Conservation (phyloP, 2,329 filamentous ascomycete genomes). For the Clarireedia paspali region DNA sequence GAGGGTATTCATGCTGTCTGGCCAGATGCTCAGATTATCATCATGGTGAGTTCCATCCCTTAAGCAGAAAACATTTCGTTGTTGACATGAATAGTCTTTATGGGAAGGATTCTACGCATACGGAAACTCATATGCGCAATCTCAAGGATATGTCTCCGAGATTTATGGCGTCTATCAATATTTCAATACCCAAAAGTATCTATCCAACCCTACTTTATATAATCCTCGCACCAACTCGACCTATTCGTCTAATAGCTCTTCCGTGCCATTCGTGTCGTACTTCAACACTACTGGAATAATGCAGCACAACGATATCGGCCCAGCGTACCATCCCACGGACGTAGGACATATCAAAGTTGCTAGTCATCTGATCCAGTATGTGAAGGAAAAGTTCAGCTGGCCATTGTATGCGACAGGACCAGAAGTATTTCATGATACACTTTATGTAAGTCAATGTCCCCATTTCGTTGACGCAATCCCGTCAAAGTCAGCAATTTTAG, state of each 20-base stretch:
- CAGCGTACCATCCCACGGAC: conserved; percentile 52
- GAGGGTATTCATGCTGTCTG: conserved; percentile 40
- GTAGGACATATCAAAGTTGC: conserved; percentile 54
- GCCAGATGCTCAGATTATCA: conserved; percentile 38
- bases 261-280: conserved; percentile 45
- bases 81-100: conserved; percentile 34
- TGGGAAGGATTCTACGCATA: conserved; percentile 45
- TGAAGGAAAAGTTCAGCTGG: conserved; percentile 49
- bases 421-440: conserved; percentile 42
- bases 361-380: conserved; percentile 50
- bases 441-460: conserved; percentile 29
- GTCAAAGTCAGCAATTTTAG: no score
- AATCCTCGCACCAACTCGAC: conserved; percentile 34
- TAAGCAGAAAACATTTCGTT: conserved; percentile 23
- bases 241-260: conserved; percentile 25
- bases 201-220: conserved; percentile 34
- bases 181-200: conserved; percentile 41
- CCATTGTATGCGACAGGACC: conserved; percentile 45
- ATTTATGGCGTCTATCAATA: conserved; percentile 43
- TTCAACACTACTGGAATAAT: conserved; percentile 55
- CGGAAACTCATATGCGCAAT: conserved; percentile 43
- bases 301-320: conserved; percentile 54
- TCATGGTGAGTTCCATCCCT: conserved; percentile 35
- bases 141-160: conserved; percentile 40
- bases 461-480: not conserved